Evolutionary conservation across 2,329 filamentous ascomycete genomes (phyloP).

Genomic region (Colletotrichum endophyticum): DNA sequence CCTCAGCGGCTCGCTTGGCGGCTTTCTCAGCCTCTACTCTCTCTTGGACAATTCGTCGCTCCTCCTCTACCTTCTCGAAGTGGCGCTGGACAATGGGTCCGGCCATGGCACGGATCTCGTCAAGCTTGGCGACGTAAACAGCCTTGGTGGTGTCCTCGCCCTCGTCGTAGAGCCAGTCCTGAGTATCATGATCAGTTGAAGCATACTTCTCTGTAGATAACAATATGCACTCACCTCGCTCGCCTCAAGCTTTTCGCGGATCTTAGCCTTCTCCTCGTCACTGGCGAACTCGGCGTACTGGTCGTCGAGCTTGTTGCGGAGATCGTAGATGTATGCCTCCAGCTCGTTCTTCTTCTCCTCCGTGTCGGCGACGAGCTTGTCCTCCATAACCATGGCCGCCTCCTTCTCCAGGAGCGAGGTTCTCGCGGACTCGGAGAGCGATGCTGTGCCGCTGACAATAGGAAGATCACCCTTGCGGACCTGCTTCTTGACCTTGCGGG

Average conservation of each 20-base stretch:
- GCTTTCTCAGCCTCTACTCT: conserved; percentile 79
- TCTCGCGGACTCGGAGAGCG: conserved; percentile 74
- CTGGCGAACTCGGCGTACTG: conserved; percentile 87
- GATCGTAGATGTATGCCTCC: conserved; percentile 95
- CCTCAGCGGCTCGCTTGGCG: conserved; percentile 70
- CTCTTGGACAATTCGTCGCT: conserved; percentile 80
- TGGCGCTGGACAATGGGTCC: conserved; percentile 93
- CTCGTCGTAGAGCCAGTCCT: conserved; percentile 99
- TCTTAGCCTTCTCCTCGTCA: conserved; percentile 89
- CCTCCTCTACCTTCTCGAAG: conserved; percentile 91
- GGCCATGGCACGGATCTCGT: conserved; percentile 89
- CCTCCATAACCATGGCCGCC: conserved; percentile 91
- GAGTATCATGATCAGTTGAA: conserved; percentile 27
- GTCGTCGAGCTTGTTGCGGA: conserved; percentile 93
- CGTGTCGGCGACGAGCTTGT: conserved; percentile 97
- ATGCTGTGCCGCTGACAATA: conserved; percentile 81
- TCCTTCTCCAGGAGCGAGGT: conserved; percentile 79
- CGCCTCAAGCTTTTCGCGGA: conserved; percentile 81
- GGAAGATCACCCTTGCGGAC: conserved; percentile 96
- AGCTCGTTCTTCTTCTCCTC: conserved; percentile 99
- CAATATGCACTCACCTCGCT: conserved; percentile 74
- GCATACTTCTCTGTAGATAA: neutral
- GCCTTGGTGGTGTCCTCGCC: conserved; percentile 95
- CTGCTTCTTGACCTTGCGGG: conserved; percentile 98
- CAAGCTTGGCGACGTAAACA: conserved; percentile 92